phyloP scores from a whole-genome alignment of 495 filamentous ascomycete species.

The Penicillium alfredii region DNA sequence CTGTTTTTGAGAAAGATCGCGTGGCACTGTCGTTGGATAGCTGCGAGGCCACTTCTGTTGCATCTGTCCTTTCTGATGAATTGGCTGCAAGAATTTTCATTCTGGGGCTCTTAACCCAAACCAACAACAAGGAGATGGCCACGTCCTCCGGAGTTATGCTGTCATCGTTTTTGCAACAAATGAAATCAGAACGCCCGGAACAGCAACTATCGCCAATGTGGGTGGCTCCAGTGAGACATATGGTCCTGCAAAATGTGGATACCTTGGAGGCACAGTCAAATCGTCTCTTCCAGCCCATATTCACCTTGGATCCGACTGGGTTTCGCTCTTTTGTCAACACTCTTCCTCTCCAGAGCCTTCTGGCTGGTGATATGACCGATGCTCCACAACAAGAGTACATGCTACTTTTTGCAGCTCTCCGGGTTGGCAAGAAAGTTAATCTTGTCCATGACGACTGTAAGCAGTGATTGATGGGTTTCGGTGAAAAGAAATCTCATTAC shows the following conservation, averaged over 20 bases:
- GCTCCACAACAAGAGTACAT: constrained; percentile 48
- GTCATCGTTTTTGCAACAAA: constrained; percentile 48
- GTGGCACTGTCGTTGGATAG: constrained; percentile 21
- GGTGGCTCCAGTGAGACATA: constrained; percentile 32
- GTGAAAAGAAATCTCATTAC: neutral
- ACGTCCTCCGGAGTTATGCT: constrained; percentile 61
- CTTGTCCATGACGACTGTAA: constrained; percentile 68
- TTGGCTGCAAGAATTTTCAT: constrained; percentile 29
- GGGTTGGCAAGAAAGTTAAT: constrained; percentile 73
- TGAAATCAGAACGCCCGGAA: constrained; percentile 22
- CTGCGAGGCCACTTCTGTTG: constrained; percentile 8
- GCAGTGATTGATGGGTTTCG: constrained; percentile 11
- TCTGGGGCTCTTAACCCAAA: constrained; percentile 33
- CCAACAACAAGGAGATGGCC: constrained; percentile 50
- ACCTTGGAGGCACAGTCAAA: constrained; percentile 59
- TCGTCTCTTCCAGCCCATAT: constrained; percentile 68
- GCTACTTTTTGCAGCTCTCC: constrained; percentile 61
- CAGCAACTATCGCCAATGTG: constrained; percentile 24
- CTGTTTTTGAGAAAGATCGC: constrained; percentile 28
- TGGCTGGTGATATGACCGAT: constrained; percentile 35
- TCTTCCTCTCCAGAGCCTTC: constrained; percentile 35
- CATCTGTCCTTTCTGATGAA: constrained; percentile 5
- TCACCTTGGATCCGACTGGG: constrained; percentile 50
- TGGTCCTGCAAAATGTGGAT: constrained; percentile 43
- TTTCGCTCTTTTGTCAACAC: constrained; percentile 52